Conservation (phyloP, 1,284 basidiomycete genomes). For the Fomitopsis betulina region DNA sequence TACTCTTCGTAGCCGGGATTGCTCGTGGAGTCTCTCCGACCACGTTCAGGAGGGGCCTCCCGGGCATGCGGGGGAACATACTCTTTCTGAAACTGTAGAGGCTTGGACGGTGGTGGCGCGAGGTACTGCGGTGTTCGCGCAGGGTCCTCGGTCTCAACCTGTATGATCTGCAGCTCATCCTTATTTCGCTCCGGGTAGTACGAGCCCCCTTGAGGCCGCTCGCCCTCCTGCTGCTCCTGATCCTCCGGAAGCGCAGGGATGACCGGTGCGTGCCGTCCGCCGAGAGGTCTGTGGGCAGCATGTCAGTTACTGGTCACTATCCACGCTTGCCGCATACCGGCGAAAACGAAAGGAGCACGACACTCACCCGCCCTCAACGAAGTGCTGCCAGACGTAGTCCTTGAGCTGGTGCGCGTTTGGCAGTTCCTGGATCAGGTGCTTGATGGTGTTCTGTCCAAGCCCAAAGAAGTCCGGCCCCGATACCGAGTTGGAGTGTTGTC, state of each 20-base stretch:
- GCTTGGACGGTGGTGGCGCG: conserved; percentile 16
- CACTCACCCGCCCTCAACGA: conserved; percentile 75
- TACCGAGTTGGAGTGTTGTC: conserved; percentile 77
- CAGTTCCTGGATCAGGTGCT: conserved; percentile 78
- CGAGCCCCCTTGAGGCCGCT: conserved; percentile 7
- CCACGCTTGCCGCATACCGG: conserved; percentile 1
- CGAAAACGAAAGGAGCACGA: background rate
- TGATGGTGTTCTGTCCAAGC: conserved; percentile 78
- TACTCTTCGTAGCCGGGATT: conserved; percentile 21
- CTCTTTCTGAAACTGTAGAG: conserved; percentile 25
- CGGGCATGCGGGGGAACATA: conserved; percentile 14
- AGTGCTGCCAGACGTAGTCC: conserved; percentile 81
- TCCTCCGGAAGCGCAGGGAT: conserved; percentile 73
- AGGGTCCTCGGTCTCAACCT: conserved; percentile 20
- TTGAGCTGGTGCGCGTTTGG: conserved; percentile 61
- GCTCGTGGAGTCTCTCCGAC: conserved; percentile 17
- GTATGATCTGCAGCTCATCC: conserved; percentile 26
- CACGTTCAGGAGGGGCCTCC: conserved; percentile 13
- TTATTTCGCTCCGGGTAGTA: conserved; percentile 12
- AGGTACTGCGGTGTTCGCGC: conserved; percentile 12
- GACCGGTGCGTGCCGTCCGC: conserved; percentile 73
- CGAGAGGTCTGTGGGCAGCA: conserved; percentile 47
- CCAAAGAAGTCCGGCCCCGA: conserved; percentile 85
- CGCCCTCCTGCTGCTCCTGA: conserved; percentile 35
- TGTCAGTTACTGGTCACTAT: conserved; percentile 5